Base-by-base conservation (phyloP, 2,329 filamentous ascomycete genomes). In the Grosmannia huntii region DNA sequence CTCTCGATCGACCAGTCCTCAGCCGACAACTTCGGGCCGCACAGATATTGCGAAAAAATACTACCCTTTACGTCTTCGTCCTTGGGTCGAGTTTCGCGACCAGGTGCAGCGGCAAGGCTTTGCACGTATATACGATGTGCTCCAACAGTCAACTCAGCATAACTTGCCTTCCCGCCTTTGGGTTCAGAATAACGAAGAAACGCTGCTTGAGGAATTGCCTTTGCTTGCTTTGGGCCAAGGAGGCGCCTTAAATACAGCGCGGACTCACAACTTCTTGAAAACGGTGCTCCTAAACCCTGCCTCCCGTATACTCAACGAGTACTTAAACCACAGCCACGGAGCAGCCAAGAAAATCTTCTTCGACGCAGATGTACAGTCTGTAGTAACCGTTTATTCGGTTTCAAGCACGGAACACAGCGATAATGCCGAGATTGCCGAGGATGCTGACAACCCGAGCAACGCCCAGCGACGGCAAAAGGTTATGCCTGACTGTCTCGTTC, bases 31-130 rank as follows among this genome's bases (percentile, higher is more conserved):
- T 41, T 57, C 56, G 46, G 56, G 56, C 33, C 56, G 56, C 33
- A 58, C 56, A 23, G 16, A 38, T 21, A 44, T 58, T 28, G 21
- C 9, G 10, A 38, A 38, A 5, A 58, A 58, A 19, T 58, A 58
- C 51, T 54, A 58, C 51, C 56, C 56, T 28, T 23, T 58, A 38
- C 51, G n/a, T 16, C 25, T 58, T 7, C 44, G 56, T 58, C 70
- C 75, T 31, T 80, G 77, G 77, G 65, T 66, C 6, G 73, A 76
- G 5, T 66, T 79, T 66, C 70, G 69, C 4, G 68, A 73, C 1
- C 74, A 77, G 44, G 75, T 77, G 60, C 70, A 70, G 59, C 14
- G 19, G n/a, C 19, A n/a, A 52, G 50, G 56, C 25, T 57, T 57
- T 53, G 56, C 56, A 31, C 56, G 56, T n/a, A 57, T 57, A 28